Evolutionary conservation across 164 flowering plant species (phyloP), one percentile per base, ranked within the genome.

Genomic region (Sextonia rubra): DNA sequence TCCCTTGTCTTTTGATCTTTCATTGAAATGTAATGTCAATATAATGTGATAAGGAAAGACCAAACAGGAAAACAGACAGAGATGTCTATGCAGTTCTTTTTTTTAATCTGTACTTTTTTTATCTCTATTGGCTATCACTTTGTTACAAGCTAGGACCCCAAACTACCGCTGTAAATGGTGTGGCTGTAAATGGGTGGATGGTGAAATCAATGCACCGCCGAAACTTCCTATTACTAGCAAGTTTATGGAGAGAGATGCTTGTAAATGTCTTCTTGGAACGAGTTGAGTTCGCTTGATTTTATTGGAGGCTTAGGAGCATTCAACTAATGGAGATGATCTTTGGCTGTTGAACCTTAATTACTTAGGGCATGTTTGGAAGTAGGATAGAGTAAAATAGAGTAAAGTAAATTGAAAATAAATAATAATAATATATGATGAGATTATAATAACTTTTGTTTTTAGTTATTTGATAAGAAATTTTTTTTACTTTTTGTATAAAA

Each of bases 191-290:
- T 74, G 60, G 74, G 47, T 9, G 74, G 64, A 71, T 37, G 77
- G 77, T 74, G 71, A 74, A 70, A 60, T 70, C 70, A 70, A 70
- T 60, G 80, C 69, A 77, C 49, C 65, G 63, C 76, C 66, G 70
- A 75, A 73, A 77, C 47, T 73, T 73, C 52, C 76, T 60, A 55
- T 73, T 73, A 60, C 65, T 24, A 61, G 66, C 65, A 29, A 37
- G 12, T 27, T 17, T 55, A 27, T 49, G 27, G 68, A 20, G 61
- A 61, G 64, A 61, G 32, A 64, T 52, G 6, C 17, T 52, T 52
- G 3, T 52, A 12, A 52, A 12, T 15, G 0, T 32, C 7, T 7
- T 0, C 9, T 6, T 0, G 9, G 26, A 25, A 18, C 3, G 27
- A 24, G 65, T 9, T 23, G 32, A 26, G 65, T 62, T 22, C 12